Conservation (phyloP, 768 basidiomycete species). For the Dacryopinax spathularia region DNA sequence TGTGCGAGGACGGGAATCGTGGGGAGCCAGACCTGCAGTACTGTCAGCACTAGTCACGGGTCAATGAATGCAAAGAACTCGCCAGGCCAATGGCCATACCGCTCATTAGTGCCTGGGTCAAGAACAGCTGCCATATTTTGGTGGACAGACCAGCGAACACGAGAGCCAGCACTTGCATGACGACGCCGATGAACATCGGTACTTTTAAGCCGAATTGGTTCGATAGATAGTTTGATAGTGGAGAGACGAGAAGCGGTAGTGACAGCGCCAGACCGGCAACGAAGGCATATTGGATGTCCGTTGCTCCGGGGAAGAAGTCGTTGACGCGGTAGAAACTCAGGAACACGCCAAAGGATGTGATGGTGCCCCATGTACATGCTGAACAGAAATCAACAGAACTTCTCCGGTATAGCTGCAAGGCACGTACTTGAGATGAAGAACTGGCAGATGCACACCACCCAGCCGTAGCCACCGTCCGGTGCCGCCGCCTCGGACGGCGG, state of each 20-base stretch:
- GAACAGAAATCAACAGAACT: background rate
- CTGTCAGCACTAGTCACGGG: background rate
- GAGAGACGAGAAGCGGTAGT: slow-evolving; percentile 14
- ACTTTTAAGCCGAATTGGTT: slow-evolving; percentile 12
- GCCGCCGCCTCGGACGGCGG: background rate
- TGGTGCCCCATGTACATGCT: slow-evolving; percentile 14
- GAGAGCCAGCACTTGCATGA: slow-evolving; percentile 10
- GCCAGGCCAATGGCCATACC: slow-evolving; percentile 17
- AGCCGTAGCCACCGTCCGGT: slow-evolving; percentile 26
- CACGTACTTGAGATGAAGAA: slow-evolving; percentile 19
- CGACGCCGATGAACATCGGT: slow-evolving; percentile 14
- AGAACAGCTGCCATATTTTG: slow-evolving; percentile 18
- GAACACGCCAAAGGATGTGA: slow-evolving; percentile 22
- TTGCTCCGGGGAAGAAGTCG: slow-evolving; percentile 15
- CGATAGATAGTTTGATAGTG: slow-evolving; percentile 16
- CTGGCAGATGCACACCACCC: slow-evolving; percentile 22
- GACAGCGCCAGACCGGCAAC: slow-evolving; percentile 15
- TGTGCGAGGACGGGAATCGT: slow-evolving; percentile 9
- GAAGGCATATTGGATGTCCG: slow-evolving; percentile 14
- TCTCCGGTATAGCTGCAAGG: background rate
- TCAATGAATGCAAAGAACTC: background rate
- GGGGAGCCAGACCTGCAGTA: slow-evolving; percentile 5
- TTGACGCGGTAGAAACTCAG: slow-evolving; percentile 4
- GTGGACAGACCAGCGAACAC: slow-evolving; percentile 15
- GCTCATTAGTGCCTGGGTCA: slow-evolving; percentile 17